Conservation (phyloP, 257 asterid genomes). For the Solanum commersonii region DNA sequence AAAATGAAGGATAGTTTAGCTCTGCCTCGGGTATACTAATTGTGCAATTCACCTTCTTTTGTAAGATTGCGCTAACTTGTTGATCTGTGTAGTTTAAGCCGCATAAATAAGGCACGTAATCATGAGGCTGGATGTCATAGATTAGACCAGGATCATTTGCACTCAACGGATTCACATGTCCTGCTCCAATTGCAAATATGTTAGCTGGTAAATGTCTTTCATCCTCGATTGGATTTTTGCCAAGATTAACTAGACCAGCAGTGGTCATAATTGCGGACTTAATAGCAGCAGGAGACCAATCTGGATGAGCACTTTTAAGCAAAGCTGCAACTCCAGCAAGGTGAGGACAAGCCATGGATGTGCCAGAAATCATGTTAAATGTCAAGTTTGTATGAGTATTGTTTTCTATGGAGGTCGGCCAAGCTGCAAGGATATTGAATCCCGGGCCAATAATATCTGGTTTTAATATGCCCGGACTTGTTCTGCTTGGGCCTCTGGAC, state of each 20-base stretch:
- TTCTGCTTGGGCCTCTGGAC: constrained; percentile 9
- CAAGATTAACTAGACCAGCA: constrained; percentile 6
- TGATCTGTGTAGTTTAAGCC: constrained; percentile 6
- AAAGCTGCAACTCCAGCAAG: constrained; percentile 18
- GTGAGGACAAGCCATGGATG: constrained; percentile 24
- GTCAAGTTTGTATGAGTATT: not conserved
- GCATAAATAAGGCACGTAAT: constrained; percentile 10
- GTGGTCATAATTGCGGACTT: constrained; percentile 20
- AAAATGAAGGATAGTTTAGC: constrained; percentile 13
- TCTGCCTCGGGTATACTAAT: constrained; percentile 1
- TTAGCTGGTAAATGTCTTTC: not conserved
- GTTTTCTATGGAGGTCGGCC: not conserved
- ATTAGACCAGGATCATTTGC: constrained; percentile 15
- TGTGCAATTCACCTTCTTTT: not conserved
- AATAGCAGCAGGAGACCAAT: constrained; percentile 20
- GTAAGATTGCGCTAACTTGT: not conserved
- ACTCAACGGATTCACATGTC: constrained; percentile 7
- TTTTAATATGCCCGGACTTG: constrained; percentile 17
- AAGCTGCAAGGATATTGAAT: constrained; percentile 20
- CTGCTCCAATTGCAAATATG: constrained; percentile 7
- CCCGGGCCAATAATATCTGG: constrained; percentile 23
- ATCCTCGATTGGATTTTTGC: not conserved
- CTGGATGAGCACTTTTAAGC: constrained; percentile 10
- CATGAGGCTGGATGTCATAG: constrained; percentile 4
- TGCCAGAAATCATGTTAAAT: constrained; percentile 9